Evolutionary conservation across 1,284 basidiomycete genomes (phyloP), one percentile per base, ranked within the genome.

Genomic region (Xanthoconium separans): DNA sequence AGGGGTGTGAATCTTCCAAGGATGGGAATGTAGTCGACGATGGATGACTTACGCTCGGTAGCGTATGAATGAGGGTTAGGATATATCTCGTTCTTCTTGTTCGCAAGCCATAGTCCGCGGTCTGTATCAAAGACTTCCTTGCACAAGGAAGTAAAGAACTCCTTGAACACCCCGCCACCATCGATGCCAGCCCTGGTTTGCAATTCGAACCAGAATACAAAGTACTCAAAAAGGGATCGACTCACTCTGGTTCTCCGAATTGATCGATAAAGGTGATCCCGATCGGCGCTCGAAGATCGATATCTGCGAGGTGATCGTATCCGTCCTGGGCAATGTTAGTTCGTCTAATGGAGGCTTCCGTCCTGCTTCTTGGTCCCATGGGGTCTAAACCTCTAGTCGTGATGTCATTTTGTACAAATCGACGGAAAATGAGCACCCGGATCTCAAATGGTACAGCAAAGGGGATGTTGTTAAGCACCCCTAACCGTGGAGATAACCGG

Each of bases 141-240:
- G 51, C 86, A 89, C 20, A 98, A 71, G 13, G 87, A 89, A 2
- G 95, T 98, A 64, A 99, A 83, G 66, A 99, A 97, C 72, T 98
- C 97, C 69, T 99, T 99, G 77, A 98, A 98, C 9, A 99, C 85
- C 0, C 97, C 96, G 3, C 97, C 95, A 1, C 96, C 96, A 64
- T 99, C 95, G 33, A 96, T 95, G 0, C 94, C 93, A 30, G 88
- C 87, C 66, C 91, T 89, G 58, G 53, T 60, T 36, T 9, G 61
- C 50, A 51, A 36, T 47, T 2, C n/a, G 27, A 27, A 49, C 53
- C 36, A 54, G 29, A 57, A 54, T 31, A n/a, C 11, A 22, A 18
- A 34, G 9, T 33, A 20, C 2, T 16, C 24, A 8, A 7, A 20
- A 39, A 36, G 47, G 4, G 50, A 41, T 47, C 13, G 40, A 78